A percentile compares a stretch with the other conserved stretches of the same genome.
These are phyloP conservation scores for Cyberlindnera mycetangii DNA, from an alignment of 805 yeast species.

Conservation along the genomic window DNA sequence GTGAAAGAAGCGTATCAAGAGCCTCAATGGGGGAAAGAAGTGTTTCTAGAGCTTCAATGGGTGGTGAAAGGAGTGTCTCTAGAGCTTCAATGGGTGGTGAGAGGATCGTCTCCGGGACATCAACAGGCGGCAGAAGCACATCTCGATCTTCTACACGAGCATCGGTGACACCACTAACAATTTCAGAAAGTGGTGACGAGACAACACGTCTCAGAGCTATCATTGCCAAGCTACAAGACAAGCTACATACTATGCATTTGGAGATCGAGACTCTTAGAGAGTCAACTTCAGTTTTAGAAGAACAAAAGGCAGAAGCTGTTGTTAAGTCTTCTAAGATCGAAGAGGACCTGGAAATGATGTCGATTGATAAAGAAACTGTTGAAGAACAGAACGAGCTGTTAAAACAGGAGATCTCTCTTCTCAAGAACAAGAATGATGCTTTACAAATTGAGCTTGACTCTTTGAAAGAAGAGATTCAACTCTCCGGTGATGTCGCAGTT, in stretches of 20 bases:
- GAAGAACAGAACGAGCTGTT: slow-evolving; percentile 34
- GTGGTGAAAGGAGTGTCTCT: not conserved
- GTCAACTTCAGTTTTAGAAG: slow-evolving; percentile 27
- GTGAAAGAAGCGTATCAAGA: not conserved
- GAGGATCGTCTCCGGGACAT: not conserved
- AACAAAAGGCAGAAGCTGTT: slow-evolving; percentile 31
- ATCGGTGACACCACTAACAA: not conserved
- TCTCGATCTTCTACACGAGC: not conserved
- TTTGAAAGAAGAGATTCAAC: slow-evolving; percentile 21
- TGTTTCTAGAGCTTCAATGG: not conserved
- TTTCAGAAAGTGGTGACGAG: slow-evolving; percentile 5
- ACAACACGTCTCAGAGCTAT: slow-evolving; percentile 28
- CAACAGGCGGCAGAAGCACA: not conserved
- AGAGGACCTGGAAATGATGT: slow-evolving; percentile 31
- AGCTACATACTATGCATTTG: slow-evolving; percentile 35
- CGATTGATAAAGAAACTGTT: slow-evolving; percentile 45
- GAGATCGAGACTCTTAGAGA: slow-evolving; percentile 30
- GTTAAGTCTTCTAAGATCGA: slow-evolving; percentile 18
- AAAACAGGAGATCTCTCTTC: slow-evolving; percentile 17
- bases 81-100: not conserved
- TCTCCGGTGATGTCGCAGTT: slow-evolving; percentile 13
- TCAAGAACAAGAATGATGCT: slow-evolving; percentile 8
- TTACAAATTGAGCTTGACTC: slow-evolving; percentile 10
- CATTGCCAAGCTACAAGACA: slow-evolving; percentile 44
- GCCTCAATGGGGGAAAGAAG: not conserved